These are phyloP conservation scores for Cryptococcus sp. DNA, from an alignment of 1,284 basidiomycete species.

Conservation along the genomic window DNA sequence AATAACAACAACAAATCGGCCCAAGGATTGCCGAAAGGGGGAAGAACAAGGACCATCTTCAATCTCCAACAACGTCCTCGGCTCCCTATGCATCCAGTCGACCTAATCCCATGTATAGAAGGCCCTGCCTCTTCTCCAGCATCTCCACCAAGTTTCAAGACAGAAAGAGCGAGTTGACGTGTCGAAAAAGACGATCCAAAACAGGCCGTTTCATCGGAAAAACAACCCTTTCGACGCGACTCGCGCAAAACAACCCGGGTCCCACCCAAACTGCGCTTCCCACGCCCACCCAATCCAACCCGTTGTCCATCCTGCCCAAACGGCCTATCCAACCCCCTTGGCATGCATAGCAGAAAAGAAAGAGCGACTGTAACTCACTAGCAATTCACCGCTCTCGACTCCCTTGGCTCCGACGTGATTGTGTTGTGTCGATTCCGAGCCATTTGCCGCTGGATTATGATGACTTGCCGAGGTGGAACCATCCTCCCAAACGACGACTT, in stretches of 20 bases:
- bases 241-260: neutral
- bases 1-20: conserved; percentile 3
- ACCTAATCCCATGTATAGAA: too few relatives aligned
- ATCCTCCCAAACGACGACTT: conserved; percentile 55
- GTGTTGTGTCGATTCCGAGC: conserved; percentile 27
- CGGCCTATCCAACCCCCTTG: conserved; percentile 8
- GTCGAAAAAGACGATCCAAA: neutral
- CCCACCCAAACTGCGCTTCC: conserved; percentile 5
- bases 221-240: neutral
- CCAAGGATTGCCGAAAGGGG: conserved; percentile 24
- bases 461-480: conserved; percentile 6
- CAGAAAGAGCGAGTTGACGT: neutral
- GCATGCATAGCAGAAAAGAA: conserved; percentile 31
- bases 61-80: neutral
- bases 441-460: conserved; percentile 10
- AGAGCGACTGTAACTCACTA: conserved; percentile 39
- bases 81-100: too few relatives aligned
- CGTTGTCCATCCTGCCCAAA: conserved; percentile 15
- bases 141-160: too few relatives aligned
- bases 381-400: conserved; percentile 43
- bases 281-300: conserved; percentile 16
- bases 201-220: neutral
- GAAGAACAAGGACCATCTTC: conserved; percentile 4
- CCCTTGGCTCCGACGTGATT: conserved; percentile 43
- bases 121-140: too few relatives aligned